Evolutionary conservation across 2,329 filamentous ascomycete genomes (phyloP).

Genomic region (Phyllachora maydis): DNA sequence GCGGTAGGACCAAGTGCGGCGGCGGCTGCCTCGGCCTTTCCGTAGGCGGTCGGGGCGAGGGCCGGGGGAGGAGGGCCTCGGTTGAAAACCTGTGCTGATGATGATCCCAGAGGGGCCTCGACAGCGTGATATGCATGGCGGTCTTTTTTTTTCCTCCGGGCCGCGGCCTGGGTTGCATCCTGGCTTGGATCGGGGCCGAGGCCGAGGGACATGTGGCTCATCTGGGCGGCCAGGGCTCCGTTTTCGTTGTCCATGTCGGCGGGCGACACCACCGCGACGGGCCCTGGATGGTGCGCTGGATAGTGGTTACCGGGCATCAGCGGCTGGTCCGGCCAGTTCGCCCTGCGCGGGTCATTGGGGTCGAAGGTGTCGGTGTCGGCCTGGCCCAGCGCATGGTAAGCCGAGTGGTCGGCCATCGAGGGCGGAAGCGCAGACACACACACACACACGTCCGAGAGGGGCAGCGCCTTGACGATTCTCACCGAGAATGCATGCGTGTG

Average conservation of each 20-base stretch:
- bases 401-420: conserved; percentile 20
- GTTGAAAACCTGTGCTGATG: conserved; percentile 49
- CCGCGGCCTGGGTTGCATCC: conserved; percentile 16
- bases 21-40: conserved; percentile 31
- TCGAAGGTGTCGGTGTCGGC: conserved; percentile 26
- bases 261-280: too few relatives aligned
- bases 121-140: conserved; percentile 82
- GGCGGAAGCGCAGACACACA: background rate
- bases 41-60: conserved; percentile 31
- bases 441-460: too few relatives aligned
- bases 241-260: too few relatives aligned
- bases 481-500: too few relatives aligned
- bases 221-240: conserved; percentile 42
- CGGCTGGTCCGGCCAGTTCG: too few relatives aligned
- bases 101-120: too few relatives aligned
- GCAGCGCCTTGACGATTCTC: too few relatives aligned
- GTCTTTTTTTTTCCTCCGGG: conserved; percentile 75
- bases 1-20: conserved; percentile 20
- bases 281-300: too few relatives aligned
- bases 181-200: conserved; percentile 22
- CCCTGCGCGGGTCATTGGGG: conserved; percentile 29
- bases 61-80: conserved; percentile 39
- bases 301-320: too few relatives aligned
- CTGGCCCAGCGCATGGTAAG: conserved; percentile 29
- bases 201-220: conserved; percentile 56